Base-by-base conservation (phyloP, 257 asterid genomes). In the Solanum tacnaense region DNA sequence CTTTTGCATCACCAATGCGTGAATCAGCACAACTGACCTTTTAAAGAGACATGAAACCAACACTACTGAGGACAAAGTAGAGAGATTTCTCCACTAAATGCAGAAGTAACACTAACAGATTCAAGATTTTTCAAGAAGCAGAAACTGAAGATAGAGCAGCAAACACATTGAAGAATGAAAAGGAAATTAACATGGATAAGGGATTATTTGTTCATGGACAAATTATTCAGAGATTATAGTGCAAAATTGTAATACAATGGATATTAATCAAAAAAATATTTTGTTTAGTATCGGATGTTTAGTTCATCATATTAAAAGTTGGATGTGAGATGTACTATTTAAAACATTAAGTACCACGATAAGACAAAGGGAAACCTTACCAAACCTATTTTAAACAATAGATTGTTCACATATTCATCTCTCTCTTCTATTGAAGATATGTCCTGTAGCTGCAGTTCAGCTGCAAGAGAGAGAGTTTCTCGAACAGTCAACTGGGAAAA, bases 401-500 rank as follows among this genome's bases (percentile, higher is more conserved):
- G 95, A 84, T 91, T 92, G 89, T 93, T 92, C 70, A 96, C 96
- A 82, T 96, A 96, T 92, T 92, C 94, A 74, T 96, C 96, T 93
- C 97, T 93, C 89, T 93, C 97, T 91, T 93, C 94, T 58, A 90
- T 93, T 6, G 98, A 94, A 71, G 98, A 90, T 87, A 92, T 90
- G 49, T 93, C 93, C 89, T 89, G 97, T 91, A 97, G 95, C 94
- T 96, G 99, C 87, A 97, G 96, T 89, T 97, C 98, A 88, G 98
- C 98, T 81, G 99, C 98, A 93, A 97, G 96, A 87, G 94, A 89
- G 87, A 97, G 92, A 39, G 99, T 97, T 93, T 97, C 99, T 89
- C 98, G 95, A 91, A 97, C 99, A 36, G 99, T 97, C 91, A 97
- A 92, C 93, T 97, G 99, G 16, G 99, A 96, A 93, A 97, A 97